These are phyloP conservation scores for Musa acuminata DNA, from an alignment of 176 grass and related monocot species.

Conservation along the genomic window DNA sequence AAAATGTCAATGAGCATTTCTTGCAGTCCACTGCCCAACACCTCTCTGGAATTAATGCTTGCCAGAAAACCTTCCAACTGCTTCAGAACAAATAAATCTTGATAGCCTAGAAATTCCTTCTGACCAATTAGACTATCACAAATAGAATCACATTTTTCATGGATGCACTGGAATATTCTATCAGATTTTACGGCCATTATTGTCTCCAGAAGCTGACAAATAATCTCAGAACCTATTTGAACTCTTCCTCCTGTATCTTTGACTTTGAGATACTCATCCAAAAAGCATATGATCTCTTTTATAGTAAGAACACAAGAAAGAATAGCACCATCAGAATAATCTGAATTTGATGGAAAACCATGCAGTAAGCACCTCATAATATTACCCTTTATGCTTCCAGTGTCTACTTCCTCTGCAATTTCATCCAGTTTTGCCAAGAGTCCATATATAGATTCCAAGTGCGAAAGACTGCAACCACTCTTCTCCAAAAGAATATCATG, in stretches of 20 bases:
- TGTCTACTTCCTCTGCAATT: conserved; percentile 36
- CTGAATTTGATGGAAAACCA: conserved; percentile 64
- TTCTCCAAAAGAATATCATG: conserved; percentile 47
- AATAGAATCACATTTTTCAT: conserved; percentile 55
- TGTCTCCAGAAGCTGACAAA: conserved; percentile 48
- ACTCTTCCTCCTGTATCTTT: conserved; percentile 24
- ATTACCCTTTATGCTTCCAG: conserved; percentile 31
- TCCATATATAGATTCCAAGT: conserved; percentile 47
- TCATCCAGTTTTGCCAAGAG: conserved; percentile 60
- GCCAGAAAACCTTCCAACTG: conserved; percentile 72
- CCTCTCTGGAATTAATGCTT: conserved; percentile 37
- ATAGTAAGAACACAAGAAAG: conserved; percentile 80
- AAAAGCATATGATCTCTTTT: conserved; percentile 49
- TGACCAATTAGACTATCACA: conserved; percentile 50
- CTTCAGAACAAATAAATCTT: conserved; percentile 63
- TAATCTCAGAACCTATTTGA: conserved; percentile 31
- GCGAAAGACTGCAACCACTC: conserved; percentile 41
- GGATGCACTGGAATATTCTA: conserved; percentile 48
- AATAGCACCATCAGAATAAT: conserved; percentile 52
- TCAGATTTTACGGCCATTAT: conserved; percentile 70
- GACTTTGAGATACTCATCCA: conserved; percentile 61
- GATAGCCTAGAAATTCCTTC: conserved; percentile 48
- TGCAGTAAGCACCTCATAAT: conserved; percentile 58
- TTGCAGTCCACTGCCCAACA: conserved; percentile 32
- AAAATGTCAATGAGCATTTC: conserved; percentile 56